A percentile compares a stretch with the other conserved stretches of the same genome.
These are phyloP conservation scores for Musa beccarii DNA, from an alignment of 176 grass and related monocot species.

Conservation along the genomic window DNA sequence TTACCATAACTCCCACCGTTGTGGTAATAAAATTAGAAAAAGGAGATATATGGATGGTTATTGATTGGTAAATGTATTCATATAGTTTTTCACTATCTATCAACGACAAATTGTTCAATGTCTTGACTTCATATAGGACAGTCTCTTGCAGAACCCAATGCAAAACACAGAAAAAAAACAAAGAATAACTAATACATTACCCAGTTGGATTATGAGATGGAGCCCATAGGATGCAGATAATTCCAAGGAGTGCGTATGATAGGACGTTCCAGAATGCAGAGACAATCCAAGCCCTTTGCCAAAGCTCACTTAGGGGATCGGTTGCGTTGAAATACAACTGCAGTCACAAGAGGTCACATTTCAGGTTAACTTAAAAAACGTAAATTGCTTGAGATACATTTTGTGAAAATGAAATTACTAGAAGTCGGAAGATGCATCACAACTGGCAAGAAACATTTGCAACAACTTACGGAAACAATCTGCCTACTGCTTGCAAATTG, in stretches of 20 bases:
- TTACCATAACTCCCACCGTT: no score
- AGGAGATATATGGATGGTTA: neutral
- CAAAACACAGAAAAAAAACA: no score
- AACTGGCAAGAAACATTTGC: no score
- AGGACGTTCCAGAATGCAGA: slow-evolving; percentile 89
- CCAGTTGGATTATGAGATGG: slow-evolving; percentile 83
- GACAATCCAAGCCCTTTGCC: slow-evolving; percentile 97
- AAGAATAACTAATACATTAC: slow-evolving; percentile 19
- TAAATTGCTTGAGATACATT: neutral
- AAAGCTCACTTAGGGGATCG: slow-evolving; percentile 93
- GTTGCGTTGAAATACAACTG: slow-evolving; percentile 98
- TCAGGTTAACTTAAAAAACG: neutral
- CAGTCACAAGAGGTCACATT: slow-evolving; percentile 25
- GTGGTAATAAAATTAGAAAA: no score
- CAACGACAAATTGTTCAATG: neutral
- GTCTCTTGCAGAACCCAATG: slow-evolving; percentile 14
- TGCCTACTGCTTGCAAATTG: neutral
- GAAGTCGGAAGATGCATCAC: no score
- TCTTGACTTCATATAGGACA: neutral
- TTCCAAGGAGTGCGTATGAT: slow-evolving; percentile 60
- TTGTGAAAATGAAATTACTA: neutral
- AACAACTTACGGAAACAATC: neutral
- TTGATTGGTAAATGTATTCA: no score
- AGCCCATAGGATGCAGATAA: slow-evolving; percentile 89
- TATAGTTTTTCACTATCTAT: neutral